phyloP scores from a whole-genome alignment of 1,284 basidiomycete genomes.

The Heterobasidion parviporum region DNA sequence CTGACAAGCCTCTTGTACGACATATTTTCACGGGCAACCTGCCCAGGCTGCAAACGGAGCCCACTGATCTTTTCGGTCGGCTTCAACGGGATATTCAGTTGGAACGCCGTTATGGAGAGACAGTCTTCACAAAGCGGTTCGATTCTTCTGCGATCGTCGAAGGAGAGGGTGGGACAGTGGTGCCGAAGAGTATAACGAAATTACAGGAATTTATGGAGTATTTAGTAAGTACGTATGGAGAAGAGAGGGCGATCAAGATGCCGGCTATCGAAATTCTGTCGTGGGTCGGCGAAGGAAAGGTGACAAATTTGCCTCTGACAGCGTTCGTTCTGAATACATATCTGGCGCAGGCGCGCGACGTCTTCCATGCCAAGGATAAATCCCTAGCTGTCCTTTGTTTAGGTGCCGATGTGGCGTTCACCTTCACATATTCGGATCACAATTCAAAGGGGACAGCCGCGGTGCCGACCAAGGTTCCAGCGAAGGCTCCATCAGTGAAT shows the following conservation, averaged over 20 bases:
- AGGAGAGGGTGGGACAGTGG: not conserved
- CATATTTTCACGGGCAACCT: conserved; percentile 37
- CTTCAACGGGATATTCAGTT: conserved; percentile 30
- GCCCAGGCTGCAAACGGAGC: conserved; percentile 22
- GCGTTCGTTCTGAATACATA: not conserved
- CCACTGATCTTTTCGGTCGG: conserved; percentile 22
- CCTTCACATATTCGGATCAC: conserved; percentile 4
- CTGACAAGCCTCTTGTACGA: not conserved
- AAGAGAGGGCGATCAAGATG: not conserved
- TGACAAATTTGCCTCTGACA: not conserved
- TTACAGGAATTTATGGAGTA: not conserved
- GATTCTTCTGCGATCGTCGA: not conserved
- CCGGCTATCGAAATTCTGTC: not conserved
- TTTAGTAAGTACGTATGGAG: not conserved
- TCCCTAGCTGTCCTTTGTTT: conserved; percentile 19
- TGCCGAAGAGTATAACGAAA: not conserved
- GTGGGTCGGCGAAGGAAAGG: conserved; percentile 10
- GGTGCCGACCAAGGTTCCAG: no score
- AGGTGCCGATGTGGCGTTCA: conserved; percentile 25
- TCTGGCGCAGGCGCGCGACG: conserved; percentile 12
- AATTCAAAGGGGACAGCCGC: no score
- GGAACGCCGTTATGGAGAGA: conserved; percentile 3
- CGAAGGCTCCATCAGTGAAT: no score
- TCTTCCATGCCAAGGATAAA: conserved; percentile 11
- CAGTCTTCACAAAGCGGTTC: conserved; percentile 1